phyloP scores from a whole-genome alignment of 2,329 filamentous ascomycete species.

The Exophiala oligosperma region DNA sequence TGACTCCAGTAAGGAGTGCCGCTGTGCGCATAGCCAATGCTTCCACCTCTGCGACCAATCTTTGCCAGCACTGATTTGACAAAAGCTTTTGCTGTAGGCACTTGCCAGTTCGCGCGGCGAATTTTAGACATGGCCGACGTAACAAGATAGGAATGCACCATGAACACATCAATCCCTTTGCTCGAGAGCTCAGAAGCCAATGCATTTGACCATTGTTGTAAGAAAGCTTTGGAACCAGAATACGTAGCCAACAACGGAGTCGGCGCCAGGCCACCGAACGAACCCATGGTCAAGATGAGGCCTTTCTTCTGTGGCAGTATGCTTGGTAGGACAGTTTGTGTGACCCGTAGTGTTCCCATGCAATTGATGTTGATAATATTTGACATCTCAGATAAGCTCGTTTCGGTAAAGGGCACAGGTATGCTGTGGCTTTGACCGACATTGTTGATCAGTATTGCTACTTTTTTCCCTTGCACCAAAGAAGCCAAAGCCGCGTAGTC shows the following conservation, averaged over 20 bases:
- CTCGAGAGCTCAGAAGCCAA: constrained; percentile 79
- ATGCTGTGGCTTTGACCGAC: constrained; percentile 94
- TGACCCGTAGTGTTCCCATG: constrained; percentile 82
- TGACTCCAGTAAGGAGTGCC: constrained; percentile 95
- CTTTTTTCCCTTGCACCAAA: constrained; percentile 70
- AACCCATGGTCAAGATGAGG: constrained; percentile 94
- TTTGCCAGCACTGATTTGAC: constrained; percentile 76
- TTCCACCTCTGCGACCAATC: constrained; percentile 74
- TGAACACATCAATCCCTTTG: constrained; percentile 82
- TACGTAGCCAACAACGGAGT: constrained; percentile 94
- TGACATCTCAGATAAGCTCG: constrained; percentile 74
- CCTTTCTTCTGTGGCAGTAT: constrained; percentile 84
- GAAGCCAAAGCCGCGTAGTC: constrained; percentile 76
- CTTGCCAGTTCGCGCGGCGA: constrained; percentile 70
- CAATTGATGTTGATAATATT: constrained; percentile 97
- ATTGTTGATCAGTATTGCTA: constrained; percentile 92
- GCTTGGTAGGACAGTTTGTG: constrained; percentile 77
- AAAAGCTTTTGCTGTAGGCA: constrained; percentile 80
- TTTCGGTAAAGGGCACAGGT: constrained; percentile 83
- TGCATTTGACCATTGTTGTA: constrained; percentile 92
- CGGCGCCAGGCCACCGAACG: constrained; percentile 88
- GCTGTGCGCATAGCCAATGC: constrained; percentile 76
- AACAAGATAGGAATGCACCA: constrained; percentile 89
- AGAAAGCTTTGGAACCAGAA: constrained; percentile 95
- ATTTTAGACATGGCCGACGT: constrained; percentile 98